These are phyloP conservation scores for Eucalyptus sp. DNA, from an alignment of 345 rosid species.

Conservation along the genomic window DNA sequence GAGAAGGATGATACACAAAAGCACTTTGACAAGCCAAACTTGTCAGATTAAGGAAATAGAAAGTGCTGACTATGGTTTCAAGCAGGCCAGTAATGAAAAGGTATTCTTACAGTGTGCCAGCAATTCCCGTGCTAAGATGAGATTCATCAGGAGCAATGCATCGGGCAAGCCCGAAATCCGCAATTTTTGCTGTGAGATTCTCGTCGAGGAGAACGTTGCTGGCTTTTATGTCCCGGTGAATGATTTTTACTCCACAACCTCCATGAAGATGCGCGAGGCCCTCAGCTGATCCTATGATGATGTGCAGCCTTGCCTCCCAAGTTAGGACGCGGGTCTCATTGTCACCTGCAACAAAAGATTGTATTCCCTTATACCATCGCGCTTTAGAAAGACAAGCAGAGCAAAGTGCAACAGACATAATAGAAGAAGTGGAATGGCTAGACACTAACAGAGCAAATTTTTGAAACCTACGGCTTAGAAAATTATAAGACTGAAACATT, in stretches of 20 bases:
- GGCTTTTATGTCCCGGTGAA: constrained; percentile 77
- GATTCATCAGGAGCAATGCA: constrained; percentile 26
- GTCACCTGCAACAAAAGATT: constrained; percentile 16
- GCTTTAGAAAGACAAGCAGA: background rate
- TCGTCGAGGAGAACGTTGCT: constrained; percentile 69
- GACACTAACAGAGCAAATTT: background rate
- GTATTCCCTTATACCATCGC: background rate
- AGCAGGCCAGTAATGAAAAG: background rate
- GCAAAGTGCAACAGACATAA: accelerated
- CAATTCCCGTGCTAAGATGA: constrained; percentile 50
- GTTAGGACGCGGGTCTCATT: constrained; percentile 23
- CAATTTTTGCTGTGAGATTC: constrained; percentile 55
- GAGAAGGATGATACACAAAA: background rate
- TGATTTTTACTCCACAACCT: constrained; percentile 44
- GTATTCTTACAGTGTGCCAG: constrained; percentile 63
- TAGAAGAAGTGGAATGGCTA: background rate
- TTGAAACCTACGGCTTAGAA: background rate
- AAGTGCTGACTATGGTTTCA: background rate
- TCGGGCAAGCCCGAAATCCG: constrained; percentile 72
- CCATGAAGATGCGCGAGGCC: constrained; percentile 68
- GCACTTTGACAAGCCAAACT: background rate
- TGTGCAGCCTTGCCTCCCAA: constrained; percentile 48
- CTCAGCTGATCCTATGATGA: constrained; percentile 60
- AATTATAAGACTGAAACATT: background rate
- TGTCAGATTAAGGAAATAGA: background rate